Evolutionary conservation across 108 stramenopile species (phyloP).

Genomic region (Tribonema minus): DNA sequence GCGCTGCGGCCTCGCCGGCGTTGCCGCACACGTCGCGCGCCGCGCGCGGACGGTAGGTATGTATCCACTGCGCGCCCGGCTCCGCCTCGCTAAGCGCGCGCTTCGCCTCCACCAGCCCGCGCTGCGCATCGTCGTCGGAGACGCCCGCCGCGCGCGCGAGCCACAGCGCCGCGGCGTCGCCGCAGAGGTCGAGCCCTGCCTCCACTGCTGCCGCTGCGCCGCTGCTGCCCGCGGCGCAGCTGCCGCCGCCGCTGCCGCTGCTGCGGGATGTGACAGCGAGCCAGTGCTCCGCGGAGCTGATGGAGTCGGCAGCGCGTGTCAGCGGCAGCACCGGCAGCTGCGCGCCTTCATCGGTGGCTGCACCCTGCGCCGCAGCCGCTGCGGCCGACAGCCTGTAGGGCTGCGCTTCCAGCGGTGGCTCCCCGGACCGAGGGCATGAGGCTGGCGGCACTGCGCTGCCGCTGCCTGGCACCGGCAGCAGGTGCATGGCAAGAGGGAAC

Average conservation of each 20-base stretch:
- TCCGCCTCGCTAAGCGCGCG: neutral
- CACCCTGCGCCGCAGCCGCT: too few relatives aligned
- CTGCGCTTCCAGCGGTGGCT: too few relatives aligned
- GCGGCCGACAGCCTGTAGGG: too few relatives aligned
- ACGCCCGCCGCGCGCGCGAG: neutral
- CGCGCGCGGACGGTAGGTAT: conserved; percentile 2
- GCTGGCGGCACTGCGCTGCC: too few relatives aligned
- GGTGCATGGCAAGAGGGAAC: too few relatives aligned
- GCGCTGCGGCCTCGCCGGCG: neutral
- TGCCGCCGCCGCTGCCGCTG: neutral
- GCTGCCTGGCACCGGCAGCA: too few relatives aligned
- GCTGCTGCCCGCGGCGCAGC: neutral
- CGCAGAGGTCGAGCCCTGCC: neutral
- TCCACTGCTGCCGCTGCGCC: neutral
- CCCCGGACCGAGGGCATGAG: too few relatives aligned
- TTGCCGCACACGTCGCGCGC: conserved; percentile 23
- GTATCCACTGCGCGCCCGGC: neutral
- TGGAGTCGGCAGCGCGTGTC: too few relatives aligned
- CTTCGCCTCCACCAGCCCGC: neutral
- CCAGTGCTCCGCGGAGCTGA: too few relatives aligned
- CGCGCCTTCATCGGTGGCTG: neutral
- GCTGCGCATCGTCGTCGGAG: neutral
- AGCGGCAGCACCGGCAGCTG: neutral
- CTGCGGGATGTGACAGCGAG: neutral
- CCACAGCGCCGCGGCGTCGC: neutral